phyloP scores from a whole-genome alignment of 1,284 basidiomycete species.

The Caloboletus inedulis region DNA sequence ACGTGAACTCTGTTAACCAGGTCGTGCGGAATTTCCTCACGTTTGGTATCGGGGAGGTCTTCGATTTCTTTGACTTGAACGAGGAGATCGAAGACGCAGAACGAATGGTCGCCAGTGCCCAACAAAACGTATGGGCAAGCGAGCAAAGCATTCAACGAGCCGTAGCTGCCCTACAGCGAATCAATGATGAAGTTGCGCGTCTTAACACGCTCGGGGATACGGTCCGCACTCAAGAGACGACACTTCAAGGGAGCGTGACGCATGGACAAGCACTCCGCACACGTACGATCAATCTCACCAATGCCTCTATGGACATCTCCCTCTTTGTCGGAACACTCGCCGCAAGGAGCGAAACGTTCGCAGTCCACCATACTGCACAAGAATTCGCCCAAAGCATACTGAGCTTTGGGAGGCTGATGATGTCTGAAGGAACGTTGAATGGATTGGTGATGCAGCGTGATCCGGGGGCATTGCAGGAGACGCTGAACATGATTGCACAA shows the following conservation, averaged over 20 bases:
- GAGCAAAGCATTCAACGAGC: constrained; percentile 15
- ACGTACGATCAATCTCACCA: constrained; percentile 13
- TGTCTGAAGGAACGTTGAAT: constrained; percentile 6
- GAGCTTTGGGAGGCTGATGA: constrained; percentile 14
- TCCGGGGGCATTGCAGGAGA: constrained; percentile 7
- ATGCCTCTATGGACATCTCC: constrained; percentile 14
- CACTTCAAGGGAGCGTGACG: constrained; percentile 9
- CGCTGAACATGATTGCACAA: constrained; percentile 10
- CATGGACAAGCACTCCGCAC: constrained; percentile 12
- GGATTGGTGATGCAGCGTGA: constrained; percentile 14
- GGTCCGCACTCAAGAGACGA: constrained; percentile 5
- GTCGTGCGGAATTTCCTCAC: constrained; percentile 16
- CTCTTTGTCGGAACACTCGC: constrained; percentile 15
- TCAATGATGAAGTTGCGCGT: constrained; percentile 2
- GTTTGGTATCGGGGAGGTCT: constrained; percentile 14
- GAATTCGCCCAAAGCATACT: constrained; percentile 14
- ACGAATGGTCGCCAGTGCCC: constrained; percentile 8
- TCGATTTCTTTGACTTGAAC: constrained; percentile 18
- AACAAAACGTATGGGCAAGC: neutral
- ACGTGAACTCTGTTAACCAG: neutral
- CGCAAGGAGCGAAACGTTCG: constrained; percentile 17
- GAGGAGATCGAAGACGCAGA: constrained; percentile 15
- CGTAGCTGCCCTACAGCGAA: constrained; percentile 2
- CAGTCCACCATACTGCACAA: constrained; percentile 12
- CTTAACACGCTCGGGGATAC: constrained; percentile 4